These are phyloP conservation scores for Sanghuangporus baumii DNA, from an alignment of 1,284 basidiomycete species.

Conservation along the genomic window DNA sequence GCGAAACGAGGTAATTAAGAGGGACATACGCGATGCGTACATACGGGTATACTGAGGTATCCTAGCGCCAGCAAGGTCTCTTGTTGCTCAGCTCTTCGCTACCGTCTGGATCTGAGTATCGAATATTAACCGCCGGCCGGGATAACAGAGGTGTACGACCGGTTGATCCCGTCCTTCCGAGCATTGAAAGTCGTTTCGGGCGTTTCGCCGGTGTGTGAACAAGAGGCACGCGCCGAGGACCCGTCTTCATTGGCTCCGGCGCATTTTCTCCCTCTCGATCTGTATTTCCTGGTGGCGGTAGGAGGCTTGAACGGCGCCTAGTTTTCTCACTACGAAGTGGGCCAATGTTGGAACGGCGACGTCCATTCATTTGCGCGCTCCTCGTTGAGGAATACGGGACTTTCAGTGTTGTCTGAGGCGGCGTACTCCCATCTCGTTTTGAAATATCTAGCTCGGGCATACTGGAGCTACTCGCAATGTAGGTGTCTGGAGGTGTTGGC, in stretches of 20 bases:
- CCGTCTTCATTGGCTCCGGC: background rate
- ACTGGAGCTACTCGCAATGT: conserved; percentile 24
- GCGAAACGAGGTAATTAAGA: too few species aligned
- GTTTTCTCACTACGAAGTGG: conserved; percentile 63
- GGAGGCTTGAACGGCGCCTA: conserved; percentile 70
- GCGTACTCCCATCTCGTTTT: conserved; percentile 41
- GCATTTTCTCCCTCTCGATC: conserved; percentile 2
- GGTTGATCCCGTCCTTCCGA: background rate
- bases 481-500: conserved; percentile 24
- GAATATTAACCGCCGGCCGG: background rate
- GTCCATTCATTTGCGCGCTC: conserved; percentile 22
- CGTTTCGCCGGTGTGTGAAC: conserved; percentile 16
- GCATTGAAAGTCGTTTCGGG: conserved; percentile 12
- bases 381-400: conserved; percentile 32
- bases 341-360: conserved; percentile 70
- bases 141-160: conserved; percentile 6
- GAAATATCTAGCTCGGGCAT: conserved; percentile 28
- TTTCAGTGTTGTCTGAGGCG: conserved; percentile 43
- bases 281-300: conserved; percentile 41
- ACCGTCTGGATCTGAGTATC: conserved; percentile 1
- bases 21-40: background rate
- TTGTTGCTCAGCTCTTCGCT: conserved; percentile 16
- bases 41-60: background rate
- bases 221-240: conserved; percentile 16
- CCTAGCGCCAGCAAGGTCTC: conserved; percentile 16